A percentile compares a stretch with the other conserved stretches of the same genome.
Evolutionary conservation across 1,284 basidiomycete species (phyloP).

Genomic region (Hymenochaete sp.): DNA sequence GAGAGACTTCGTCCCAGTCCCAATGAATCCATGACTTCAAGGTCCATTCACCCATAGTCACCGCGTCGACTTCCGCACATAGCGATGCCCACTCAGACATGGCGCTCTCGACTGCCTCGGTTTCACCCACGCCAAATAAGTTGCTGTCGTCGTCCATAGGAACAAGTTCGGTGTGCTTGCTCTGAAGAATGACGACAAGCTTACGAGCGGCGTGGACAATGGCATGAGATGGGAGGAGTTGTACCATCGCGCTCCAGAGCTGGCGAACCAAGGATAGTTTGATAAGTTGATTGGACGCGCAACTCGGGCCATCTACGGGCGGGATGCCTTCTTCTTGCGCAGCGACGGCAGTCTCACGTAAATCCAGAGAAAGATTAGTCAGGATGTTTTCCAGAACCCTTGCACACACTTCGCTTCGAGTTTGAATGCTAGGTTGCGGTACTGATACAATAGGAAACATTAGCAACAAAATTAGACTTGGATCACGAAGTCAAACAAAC

Average conservation of each 20-base stretch:
- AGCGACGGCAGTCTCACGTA: conserved; percentile 21
- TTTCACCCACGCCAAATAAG: conserved; percentile 24
- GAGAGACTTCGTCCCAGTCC: conserved; percentile 33
- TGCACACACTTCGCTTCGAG: conserved; percentile 23
- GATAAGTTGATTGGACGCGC: conserved; percentile 32
- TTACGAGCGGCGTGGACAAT: conserved; percentile 35
- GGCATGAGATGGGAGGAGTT: conserved; percentile 33
- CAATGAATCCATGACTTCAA: conserved; percentile 20
- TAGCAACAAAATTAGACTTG: neutral
- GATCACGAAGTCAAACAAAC: neutral
- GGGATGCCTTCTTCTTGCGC: neutral
- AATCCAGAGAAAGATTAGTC: conserved; percentile 42
- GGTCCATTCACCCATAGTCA: conserved; percentile 16
- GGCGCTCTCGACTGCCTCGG: conserved; percentile 22
- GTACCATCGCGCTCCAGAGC: conserved; percentile 43
- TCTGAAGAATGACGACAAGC: conserved; percentile 41
- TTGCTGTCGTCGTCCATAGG: conserved; percentile 34
- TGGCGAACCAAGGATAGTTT: conserved; percentile 46
- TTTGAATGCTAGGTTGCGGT: conserved; percentile 26
- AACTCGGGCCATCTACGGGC: conserved; percentile 15
- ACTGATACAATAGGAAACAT: neutral
- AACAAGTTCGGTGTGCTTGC: conserved; percentile 39
- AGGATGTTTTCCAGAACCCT: conserved; percentile 42
- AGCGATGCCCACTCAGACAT: conserved; percentile 49
- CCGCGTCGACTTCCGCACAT: conserved; percentile 41